These are phyloP conservation scores for Globisporangium acanthophoron DNA, from an alignment of 352 stramenopile genomes.

Conservation along the genomic window DNA sequence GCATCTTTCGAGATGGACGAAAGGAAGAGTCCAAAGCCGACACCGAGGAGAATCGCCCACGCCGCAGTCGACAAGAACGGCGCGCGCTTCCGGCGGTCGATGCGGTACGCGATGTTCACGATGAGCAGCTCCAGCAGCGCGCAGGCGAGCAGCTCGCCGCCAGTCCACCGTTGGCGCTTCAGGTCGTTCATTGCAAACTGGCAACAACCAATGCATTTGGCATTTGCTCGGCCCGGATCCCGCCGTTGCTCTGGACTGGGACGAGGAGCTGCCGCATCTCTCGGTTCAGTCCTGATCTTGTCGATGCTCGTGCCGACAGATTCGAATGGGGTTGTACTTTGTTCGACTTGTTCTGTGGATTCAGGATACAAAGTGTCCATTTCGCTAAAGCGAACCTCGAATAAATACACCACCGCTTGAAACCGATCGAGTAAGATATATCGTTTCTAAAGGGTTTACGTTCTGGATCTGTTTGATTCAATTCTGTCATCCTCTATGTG, in stretches of 20 bases:
- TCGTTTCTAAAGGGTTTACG: no score
- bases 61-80: conserved; percentile 57
- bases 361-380: no score
- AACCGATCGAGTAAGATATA: no score
- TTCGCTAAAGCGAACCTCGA: no score
- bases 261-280: background rate
- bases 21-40: conserved; percentile 32
- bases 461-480: no score
- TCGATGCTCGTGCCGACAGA: background rate
- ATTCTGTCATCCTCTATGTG: no score
- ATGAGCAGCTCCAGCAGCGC: conserved; percentile 59
- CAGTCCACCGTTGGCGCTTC: conserved; percentile 41
- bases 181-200: conserved; percentile 14
- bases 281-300: background rate
- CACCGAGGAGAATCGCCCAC: conserved; percentile 53
- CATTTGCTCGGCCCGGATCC: background rate
- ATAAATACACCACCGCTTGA: no score
- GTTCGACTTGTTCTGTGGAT: no score
- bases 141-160: conserved; percentile 53
- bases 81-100: conserved; percentile 37
- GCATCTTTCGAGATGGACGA: conserved; percentile 35
- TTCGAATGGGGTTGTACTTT: no score
- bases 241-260: background rate
- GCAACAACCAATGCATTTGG: background rate
- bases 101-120: conserved; percentile 57